These are phyloP conservation scores for Populus hybrid DNA, from an alignment of 441 rosid species.

Conservation along the genomic window DNA sequence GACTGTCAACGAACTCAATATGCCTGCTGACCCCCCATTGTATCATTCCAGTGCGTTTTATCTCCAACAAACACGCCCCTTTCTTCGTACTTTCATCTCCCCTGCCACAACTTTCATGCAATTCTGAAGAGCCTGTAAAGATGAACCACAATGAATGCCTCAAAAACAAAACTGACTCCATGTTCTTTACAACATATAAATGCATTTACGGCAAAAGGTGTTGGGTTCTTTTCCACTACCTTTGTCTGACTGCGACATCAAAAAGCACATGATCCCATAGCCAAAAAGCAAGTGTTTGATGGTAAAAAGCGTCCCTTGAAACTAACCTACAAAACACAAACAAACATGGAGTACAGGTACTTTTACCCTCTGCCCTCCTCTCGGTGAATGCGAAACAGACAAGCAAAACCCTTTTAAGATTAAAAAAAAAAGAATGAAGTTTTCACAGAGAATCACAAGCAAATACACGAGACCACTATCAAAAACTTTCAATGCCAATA, in stretches of 20 bases:
- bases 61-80: slow-evolving; percentile 48
- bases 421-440: too few relatives aligned
- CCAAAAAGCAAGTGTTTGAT: slow-evolving; percentile 1
- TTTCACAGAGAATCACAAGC: too few relatives aligned
- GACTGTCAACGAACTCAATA: slow-evolving; percentile 14
- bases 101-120: slow-evolving; percentile 15
- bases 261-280: slow-evolving; percentile 13
- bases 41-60: slow-evolving; percentile 40
- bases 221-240: slow-evolving; percentile 9
- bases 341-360: background rate
- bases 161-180: slow-evolving; percentile 3
- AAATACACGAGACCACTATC: too few relatives aligned
- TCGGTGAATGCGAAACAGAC: background rate
- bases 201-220: background rate
- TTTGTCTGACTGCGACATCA: slow-evolving; percentile 24
- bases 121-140: slow-evolving; percentile 28
- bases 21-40: slow-evolving; percentile 37
- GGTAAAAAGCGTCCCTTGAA: background rate
- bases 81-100: slow-evolving; percentile 35
- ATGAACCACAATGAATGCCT: slow-evolving; percentile 13
- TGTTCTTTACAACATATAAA: background rate
- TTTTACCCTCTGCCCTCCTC: background rate
- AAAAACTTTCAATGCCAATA: too few relatives aligned
- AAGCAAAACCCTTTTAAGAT: background rate
- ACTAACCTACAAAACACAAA: background rate